phyloP scores from a whole-genome alignment of 108 stramenopile genomes.

The Cyclotella baltica region DNA sequence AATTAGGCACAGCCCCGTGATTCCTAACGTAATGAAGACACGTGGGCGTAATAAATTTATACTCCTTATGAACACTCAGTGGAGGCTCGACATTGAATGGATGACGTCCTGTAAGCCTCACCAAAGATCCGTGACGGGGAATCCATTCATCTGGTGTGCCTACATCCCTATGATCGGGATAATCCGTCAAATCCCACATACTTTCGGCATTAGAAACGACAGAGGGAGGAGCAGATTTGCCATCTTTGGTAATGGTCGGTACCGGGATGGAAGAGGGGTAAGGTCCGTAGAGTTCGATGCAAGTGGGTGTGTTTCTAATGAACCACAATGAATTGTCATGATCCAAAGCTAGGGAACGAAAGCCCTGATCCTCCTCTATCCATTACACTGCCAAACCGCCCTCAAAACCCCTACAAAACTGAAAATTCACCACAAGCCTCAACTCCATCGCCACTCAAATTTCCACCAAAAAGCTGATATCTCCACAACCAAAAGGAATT shows the following conservation, averaged over 20 bases:
- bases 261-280: conserved; percentile 85
- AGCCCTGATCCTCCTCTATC: no score
- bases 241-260: conserved; percentile 75
- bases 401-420: no score
- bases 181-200: conserved; percentile 60
- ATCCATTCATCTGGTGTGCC: conserved; percentile 93
- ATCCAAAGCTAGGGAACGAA: no score
- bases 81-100: conserved; percentile 99
- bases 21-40: conserved; percentile 87
- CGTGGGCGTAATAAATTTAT: conserved; percentile 86
- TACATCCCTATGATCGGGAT: conserved; percentile 81
- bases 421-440: no score
- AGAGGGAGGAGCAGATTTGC: conserved; percentile 57
- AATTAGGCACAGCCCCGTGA: conserved; percentile 88
- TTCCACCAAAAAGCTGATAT: no score
- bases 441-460: no score
- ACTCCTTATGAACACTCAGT: conserved; percentile 67
- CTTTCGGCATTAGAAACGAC: conserved; percentile 58
- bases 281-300: conserved; percentile 74
- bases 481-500: no score
- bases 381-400: no score
- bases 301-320: conserved; percentile 32
- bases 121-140: conserved; percentile 87
- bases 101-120: conserved; percentile 95
- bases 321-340: no score